Base-by-base conservation (phyloP, 2,329 filamentous ascomycete genomes). In the Phaeosphaeriaceae sp. region DNA sequence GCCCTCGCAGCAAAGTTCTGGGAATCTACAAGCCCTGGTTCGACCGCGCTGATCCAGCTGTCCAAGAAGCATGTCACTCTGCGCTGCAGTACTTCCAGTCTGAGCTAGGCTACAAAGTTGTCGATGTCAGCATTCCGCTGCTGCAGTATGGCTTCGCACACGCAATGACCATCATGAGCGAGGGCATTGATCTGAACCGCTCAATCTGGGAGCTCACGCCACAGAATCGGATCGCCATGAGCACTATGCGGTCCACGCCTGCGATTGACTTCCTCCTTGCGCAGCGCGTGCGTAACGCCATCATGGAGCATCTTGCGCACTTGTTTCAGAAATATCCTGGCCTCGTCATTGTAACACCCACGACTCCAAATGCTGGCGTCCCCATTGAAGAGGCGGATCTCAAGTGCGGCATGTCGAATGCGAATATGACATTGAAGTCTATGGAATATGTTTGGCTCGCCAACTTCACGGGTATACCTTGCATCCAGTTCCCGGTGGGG, bases 401-500 rank as follows among this genome's bases (percentile, higher is more conserved):
- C 4, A 65, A 72, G 7, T 78, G 82, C 48, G 93, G 93, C 2
- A 81, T 92, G 65, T 89, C 84, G 40, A 90, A 97, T 74, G 89
- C 84, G 0, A 92, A 95, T 73, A 82, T 80, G 60, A 88, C 87
- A 17, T 80, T 96, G n/a, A 82, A 85, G 24, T 91, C 86, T 71
- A 96, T 97, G 92, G 87, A 89, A 76, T 97, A 92, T 77, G 88
- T 91, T 17, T 96, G 91, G 85, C 78, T 96, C 36, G 90, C 93
- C 7, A 97, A 97, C 77, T 89, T 92, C 67, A 87, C 84, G 0
- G 93, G 93, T 0, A 88, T 89, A 49, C 93, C 93, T 0, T 88
- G 91, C 1, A 85, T 96, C 13, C 88, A 83, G 47, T 88, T 87
- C 36, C 92, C 93, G 0, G 88, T 91, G 11, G 93, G 91, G 0